These are phyloP conservation scores for Corrigiola litoralis DNA, from an alignment of 179 eudicot species.

Conservation along the genomic window DNA sequence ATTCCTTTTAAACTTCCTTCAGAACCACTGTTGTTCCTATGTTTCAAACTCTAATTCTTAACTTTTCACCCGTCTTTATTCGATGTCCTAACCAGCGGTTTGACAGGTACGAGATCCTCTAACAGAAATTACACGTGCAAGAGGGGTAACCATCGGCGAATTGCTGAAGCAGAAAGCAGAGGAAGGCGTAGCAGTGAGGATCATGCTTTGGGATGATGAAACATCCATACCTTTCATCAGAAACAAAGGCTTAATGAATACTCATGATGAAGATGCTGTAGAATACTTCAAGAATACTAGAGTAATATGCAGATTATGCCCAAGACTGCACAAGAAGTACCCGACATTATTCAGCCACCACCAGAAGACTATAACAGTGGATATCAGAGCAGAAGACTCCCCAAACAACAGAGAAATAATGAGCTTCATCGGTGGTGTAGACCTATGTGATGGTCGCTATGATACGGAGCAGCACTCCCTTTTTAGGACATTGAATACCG, in stretches of 20 bases:
- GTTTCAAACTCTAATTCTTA: not conserved
- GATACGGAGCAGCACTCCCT: slow-evolving; percentile 78
- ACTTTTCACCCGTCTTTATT: not conserved
- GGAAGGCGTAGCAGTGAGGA: slow-evolving; percentile 84
- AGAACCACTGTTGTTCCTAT: too few species aligned
- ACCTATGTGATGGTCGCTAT: slow-evolving; percentile 88
- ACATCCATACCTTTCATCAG: slow-evolving; percentile 77
- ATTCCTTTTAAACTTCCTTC: not conserved
- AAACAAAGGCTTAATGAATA: slow-evolving; percentile 81
- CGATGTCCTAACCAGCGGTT: slow-evolving; percentile 7
- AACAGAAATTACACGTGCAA: slow-evolving; percentile 61
- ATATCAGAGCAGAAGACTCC: slow-evolving; percentile 33
- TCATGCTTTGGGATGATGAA: slow-evolving; percentile 82
- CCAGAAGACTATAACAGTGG: slow-evolving; percentile 71
- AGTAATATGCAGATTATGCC: slow-evolving; percentile 68
- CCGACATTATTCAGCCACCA: slow-evolving; percentile 74
- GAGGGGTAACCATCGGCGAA: slow-evolving; percentile 64
- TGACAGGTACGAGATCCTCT: slow-evolving; percentile 60
- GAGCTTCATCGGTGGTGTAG: slow-evolving; percentile 87
- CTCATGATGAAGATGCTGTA: slow-evolving; percentile 62
- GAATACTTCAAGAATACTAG: slow-evolving; percentile 65
- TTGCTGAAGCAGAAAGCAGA: slow-evolving; percentile 70
- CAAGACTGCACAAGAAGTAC: slow-evolving; percentile 56
- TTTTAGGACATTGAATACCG: slow-evolving; percentile 55
- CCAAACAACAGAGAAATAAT: slow-evolving; percentile 57